Percentiles rank a stretch among this genome's conserved stretches.
Evolutionary conservation across 495 filamentous ascomycete species (phyloP).

Genomic region (Pseudevernia furfuracea): DNA sequence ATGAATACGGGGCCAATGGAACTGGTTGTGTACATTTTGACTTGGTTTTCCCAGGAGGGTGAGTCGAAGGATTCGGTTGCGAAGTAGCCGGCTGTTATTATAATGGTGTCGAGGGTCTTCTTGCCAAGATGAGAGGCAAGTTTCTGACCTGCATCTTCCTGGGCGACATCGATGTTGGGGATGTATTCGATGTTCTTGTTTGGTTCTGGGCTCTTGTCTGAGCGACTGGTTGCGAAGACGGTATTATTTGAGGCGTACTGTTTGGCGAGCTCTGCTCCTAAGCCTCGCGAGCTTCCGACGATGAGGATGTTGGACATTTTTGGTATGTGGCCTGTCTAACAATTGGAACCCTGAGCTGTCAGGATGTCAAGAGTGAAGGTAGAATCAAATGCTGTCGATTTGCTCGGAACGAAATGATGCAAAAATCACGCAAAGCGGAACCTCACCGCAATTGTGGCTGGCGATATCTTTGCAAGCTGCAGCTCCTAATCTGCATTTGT

Average conservation of each 20-base stretch:
- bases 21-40: slow-evolving; percentile 64
- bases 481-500: neutral
- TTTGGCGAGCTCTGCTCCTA: slow-evolving; percentile 54
- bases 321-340: neutral
- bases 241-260: slow-evolving; percentile 46
- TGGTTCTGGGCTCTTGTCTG: slow-evolving; percentile 30
- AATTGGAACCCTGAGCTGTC: neutral
- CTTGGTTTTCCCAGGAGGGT: slow-evolving; percentile 58
- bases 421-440: neutral
- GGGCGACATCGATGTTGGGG: slow-evolving; percentile 47
- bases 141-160: slow-evolving; percentile 48
- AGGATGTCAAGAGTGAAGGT: neutral
- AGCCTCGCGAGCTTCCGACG: slow-evolving; percentile 58
- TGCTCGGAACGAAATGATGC: neutral
- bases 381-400: neutral
- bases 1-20: slow-evolving; percentile 61
- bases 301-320: slow-evolving; percentile 49
- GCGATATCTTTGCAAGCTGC: neutral
- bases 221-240: slow-evolving; percentile 56
- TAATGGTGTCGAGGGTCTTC: slow-evolving; percentile 46
- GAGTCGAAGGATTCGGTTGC: slow-evolving; percentile 53
- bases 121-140: slow-evolving; percentile 39
- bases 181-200: slow-evolving; percentile 41
- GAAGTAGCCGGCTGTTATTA: slow-evolving; percentile 65
- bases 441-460: neutral